phyloP scores from a whole-genome alignment of 225 moss, liverwort and hornwort species.

The Asterella californica region DNA sequence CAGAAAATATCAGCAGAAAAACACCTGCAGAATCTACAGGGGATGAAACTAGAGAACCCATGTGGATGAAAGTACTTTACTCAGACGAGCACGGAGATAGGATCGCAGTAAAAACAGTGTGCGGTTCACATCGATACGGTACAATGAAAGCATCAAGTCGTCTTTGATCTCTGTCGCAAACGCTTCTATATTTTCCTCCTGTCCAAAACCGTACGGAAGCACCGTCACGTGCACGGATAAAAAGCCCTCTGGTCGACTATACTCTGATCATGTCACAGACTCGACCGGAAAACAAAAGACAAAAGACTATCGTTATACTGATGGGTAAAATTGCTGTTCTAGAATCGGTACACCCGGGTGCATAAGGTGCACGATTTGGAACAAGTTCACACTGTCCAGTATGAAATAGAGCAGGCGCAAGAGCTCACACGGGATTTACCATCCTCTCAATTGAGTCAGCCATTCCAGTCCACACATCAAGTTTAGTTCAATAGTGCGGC shows the following conservation, averaged over 20 bases:
- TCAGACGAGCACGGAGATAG: conserved; percentile 71
- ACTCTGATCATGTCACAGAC: not conserved
- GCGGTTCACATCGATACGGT: conserved; percentile 86
- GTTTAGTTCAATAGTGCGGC: too few relatives aligned
- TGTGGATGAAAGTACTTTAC: conserved; percentile 57
- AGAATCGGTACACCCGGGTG: too few relatives aligned
- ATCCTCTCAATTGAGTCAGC: too few relatives aligned
- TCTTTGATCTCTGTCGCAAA: conserved; percentile 60
- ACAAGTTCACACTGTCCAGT: too few relatives aligned
- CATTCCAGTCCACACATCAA: too few relatives aligned
- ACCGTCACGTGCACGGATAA: not conserved
- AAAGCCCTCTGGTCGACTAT: too few relatives aligned
- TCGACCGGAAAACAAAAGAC: not conserved
- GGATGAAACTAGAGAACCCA: not conserved
- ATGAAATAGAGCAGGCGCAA: too few relatives aligned
- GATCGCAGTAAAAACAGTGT: conserved; percentile 77
- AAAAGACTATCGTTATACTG: too few relatives aligned
- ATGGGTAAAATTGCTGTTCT: too few relatives aligned
- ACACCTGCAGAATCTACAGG: not conserved
- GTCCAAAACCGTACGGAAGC: not conserved
- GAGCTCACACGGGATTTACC: too few relatives aligned
- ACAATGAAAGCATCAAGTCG: conserved; percentile 83
- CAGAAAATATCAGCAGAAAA: not conserved
- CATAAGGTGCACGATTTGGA: too few relatives aligned
- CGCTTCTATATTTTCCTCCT: conserved; percentile 74